Percentiles rank a stretch among this genome's conserved stretches.
Evolutionary conservation across 495 filamentous ascomycete species (phyloP).

Genomic region (Penicillium atrosanguineum): DNA sequence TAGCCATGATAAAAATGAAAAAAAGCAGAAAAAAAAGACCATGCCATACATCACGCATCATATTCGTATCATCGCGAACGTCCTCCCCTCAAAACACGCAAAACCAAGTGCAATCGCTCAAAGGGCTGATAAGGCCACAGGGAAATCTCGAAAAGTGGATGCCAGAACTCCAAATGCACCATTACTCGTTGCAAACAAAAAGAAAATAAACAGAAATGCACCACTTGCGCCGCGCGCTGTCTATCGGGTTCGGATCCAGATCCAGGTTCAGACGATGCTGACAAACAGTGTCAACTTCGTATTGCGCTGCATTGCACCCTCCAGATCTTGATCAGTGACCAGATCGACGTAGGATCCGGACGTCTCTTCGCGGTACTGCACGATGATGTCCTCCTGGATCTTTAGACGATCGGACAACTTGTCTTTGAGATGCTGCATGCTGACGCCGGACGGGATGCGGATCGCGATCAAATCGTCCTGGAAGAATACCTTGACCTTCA

Average conservation of each 20-base stretch:
- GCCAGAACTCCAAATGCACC: slow-evolving; percentile 32
- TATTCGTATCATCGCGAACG: slow-evolving; percentile 27
- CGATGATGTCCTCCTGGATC: slow-evolving; percentile 66
- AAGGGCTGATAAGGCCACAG: slow-evolving; percentile 15
- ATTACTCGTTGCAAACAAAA: slow-evolving; percentile 21
- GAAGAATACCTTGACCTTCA: slow-evolving; percentile 95
- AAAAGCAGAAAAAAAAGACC: slow-evolving; percentile 10
- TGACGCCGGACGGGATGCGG: slow-evolving; percentile 77
- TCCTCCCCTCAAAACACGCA: slow-evolving; percentile 11
- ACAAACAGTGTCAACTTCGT: slow-evolving; percentile 83
- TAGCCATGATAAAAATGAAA: not conserved
- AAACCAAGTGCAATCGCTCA: slow-evolving; percentile 20
- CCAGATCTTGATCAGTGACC: slow-evolving; percentile 75
- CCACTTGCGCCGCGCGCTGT: not conserved
- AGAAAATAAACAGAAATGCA: slow-evolving; percentile 17
- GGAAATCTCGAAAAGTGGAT: slow-evolving; percentile 9
- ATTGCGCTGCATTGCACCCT: slow-evolving; percentile 75
- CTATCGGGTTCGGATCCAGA: slow-evolving; percentile 4
- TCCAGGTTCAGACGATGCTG: slow-evolving; percentile 47
- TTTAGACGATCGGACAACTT: slow-evolving; percentile 75
- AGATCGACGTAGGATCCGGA: slow-evolving; percentile 71
- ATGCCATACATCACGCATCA: slow-evolving; percentile 31
- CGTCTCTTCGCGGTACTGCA: slow-evolving; percentile 86
- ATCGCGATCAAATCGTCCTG: slow-evolving; percentile 88
- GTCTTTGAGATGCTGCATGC: slow-evolving; percentile 75